Conservation (phyloP, 2,329 filamentous ascomycete genomes). For the Colletotrichum coccodes region DNA sequence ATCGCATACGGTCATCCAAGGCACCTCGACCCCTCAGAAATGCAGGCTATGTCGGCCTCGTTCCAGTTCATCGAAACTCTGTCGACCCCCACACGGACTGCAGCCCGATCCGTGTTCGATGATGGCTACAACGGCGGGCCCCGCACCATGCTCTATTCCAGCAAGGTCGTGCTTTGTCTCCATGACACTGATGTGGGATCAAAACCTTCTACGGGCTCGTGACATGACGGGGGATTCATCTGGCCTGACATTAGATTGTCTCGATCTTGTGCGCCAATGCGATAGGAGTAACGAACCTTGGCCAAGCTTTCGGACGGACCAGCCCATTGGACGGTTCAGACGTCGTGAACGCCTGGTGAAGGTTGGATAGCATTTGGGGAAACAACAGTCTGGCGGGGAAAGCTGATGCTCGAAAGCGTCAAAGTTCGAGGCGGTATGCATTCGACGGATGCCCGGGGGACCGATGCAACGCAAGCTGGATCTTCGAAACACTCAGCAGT, state of each 20-base stretch:
- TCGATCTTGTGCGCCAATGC: background rate
- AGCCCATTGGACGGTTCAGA: conserved; percentile 18
- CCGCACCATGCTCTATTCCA: conserved; percentile 16
- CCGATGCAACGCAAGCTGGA: conserved; percentile 18
- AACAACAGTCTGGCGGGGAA: conserved; percentile 3
- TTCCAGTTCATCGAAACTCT: conserved; percentile 3
- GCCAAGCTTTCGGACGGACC: conserved; percentile 12
- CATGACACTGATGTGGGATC: background rate
- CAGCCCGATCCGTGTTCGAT: conserved; percentile 2
- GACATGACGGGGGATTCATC: conserved; percentile 2
- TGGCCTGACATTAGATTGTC: background rate
- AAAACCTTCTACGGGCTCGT: conserved; percentile 11
- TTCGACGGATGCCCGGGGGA: conserved; percentile 7
- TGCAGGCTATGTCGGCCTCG: background rate
- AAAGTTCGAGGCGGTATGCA: background rate
- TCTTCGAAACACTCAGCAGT: conserved; percentile 23
- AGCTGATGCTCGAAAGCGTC: conserved; percentile 8
- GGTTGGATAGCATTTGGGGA: background rate
- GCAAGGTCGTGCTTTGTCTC: conserved; percentile 10
- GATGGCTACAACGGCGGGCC: conserved; percentile 8
- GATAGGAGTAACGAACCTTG: background rate
- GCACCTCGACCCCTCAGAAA: background rate
- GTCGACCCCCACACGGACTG: background rate
- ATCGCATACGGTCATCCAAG: background rate
- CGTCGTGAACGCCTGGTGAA: conserved; percentile 9